Base-by-base conservation (phyloP, 1,284 basidiomycete species). In the Naganishia sp. region DNA sequence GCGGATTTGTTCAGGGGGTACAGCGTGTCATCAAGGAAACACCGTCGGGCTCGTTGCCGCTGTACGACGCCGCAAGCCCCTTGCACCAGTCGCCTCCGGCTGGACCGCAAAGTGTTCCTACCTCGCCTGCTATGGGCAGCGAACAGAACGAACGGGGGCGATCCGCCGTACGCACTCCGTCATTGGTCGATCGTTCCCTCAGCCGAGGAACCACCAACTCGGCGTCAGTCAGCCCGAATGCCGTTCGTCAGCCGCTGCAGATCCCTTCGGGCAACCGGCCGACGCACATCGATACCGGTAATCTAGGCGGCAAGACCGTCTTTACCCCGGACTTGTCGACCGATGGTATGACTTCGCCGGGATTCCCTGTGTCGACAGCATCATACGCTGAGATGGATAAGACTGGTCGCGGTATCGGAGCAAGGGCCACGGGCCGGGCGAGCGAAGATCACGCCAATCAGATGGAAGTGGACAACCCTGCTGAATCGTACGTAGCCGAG, bases 401-500 rank as follows among this genome's bases (percentile, higher is more conserved):
- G 61, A 25, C 39, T 41, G 73, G 72, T 21, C 67, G 68, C 60
- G 71, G 73, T 66, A 71, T 68, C 21, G 61, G 65, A 21, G 57
- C 67, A 9, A 46, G 67, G 63, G 71, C 49, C 63, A 63, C 65
- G 68, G 35, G 23, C 21, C 51, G 45, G 31, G 49, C 39, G 25
- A 51, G 35, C 23, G 39, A 52, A 41, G 66, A 61, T 46, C 71
- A 73, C 57, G 63, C 46, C 49, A 50, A 51, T 47, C 47, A 68
- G 25, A 74, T 74, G 71, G 76, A 76, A 53, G 71, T 74, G 15
- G 70, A 76, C 51, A 41, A 49, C 41, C 53, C 41, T 50, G 42
- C 43, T 49, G 35, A 39, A 63, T 42, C 54, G 55, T 75, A 77
- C 58, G 69, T 74, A 28, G 74, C 75, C 18, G 76, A 78, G 55